Evolutionary conservation across 2,329 filamentous ascomycete species (phyloP), one percentile per base, ranked within the genome.

Genomic region (Stylonectria norvegica): DNA sequence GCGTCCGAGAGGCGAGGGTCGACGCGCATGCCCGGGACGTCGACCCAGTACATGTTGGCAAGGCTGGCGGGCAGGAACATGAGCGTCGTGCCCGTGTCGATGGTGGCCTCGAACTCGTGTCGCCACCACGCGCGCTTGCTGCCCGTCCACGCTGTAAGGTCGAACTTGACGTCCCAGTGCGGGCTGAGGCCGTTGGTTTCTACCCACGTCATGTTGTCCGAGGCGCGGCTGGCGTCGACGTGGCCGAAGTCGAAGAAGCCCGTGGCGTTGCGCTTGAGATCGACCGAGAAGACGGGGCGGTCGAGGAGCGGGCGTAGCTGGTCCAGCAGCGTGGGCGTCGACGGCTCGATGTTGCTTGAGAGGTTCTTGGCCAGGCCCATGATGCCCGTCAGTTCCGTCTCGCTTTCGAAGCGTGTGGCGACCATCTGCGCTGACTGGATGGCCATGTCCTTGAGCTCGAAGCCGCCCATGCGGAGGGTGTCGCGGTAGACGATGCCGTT

Each of bases 51-150:
- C 22, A 69, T 68, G 19, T 69, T 57, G 2, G 75, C 76, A n/a
- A 84, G 65, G 7, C 69, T 64, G 12, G 72, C 65, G 20, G 77
- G 74, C 18, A 83, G 65, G 35, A 86, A 74, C 57, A 87, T 68
- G 38, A 87, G 68, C 1, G 82, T 81, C 4, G 81, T 85, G 17
- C 83, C 83, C 3, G 84, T 87, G 62, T 88, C 84, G 19, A 78
- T 71, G 40, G 85, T 82, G 33, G 80, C 75, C 19, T 65, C 64
- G 50, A 73, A 71, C 14, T 54, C 52, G 31, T 66, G 75, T 45
- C 63, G 71, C 34, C 63, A 64, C 43, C 84, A 71, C 16, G 70
- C 68, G 40, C 56, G 8, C 57, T 83, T 71, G 23, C 83, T 42
- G 15, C 56, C 54, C 2, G 45, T 48, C 58, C 64, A 67, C 2